A percentile compares a stretch with the other conserved stretches of the same genome.
phyloP scores from a whole-genome alignment of 176 grass and related monocot species.

The Cymbopogon citratus region DNA sequence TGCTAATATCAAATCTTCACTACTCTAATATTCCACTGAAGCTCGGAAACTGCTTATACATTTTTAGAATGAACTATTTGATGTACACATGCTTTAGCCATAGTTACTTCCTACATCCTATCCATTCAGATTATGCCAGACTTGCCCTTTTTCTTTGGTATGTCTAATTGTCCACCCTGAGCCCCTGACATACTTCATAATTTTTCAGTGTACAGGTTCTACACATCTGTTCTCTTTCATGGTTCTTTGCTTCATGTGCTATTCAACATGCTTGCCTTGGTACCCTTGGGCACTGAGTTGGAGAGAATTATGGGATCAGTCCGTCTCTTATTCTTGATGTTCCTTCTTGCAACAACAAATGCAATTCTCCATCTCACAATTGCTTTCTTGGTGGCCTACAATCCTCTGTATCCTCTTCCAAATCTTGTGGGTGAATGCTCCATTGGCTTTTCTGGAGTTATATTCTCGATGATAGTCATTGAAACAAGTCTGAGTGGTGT shows the following conservation, averaged over 20 bases:
- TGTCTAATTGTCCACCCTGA: neutral
- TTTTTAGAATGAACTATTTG: neutral
- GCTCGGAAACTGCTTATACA: neutral
- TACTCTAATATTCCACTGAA: neutral
- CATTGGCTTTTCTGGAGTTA: conserved; percentile 94
- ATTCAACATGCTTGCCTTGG: conserved; percentile 96
- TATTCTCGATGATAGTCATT: conserved; percentile 98
- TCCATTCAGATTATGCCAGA: neutral
- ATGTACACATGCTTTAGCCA: neutral
- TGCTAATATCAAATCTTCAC: neutral
- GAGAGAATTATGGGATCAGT: conserved; percentile 99
- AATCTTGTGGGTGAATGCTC: conserved; percentile 77
- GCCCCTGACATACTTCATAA: conserved; percentile 21
- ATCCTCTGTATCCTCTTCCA: conserved; percentile 47
- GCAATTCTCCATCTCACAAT: conserved; percentile 81
- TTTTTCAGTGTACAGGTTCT: conserved; percentile 83
- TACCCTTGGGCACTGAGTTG: conserved; percentile 79
- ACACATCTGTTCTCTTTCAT: conserved; percentile 87
- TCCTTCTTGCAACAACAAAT: conserved; percentile 89
- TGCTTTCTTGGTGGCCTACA: conserved; percentile 68
- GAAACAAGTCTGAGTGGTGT: conserved; percentile 90
- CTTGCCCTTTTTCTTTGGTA: conserved; percentile 4
- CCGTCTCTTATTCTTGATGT: conserved; percentile 79
- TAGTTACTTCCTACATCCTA: neutral
- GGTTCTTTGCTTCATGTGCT: conserved; percentile 83